Evolutionary conservation across 352 stramenopile genomes (phyloP), one percentile per base, ranked within the genome.

Genomic region (Pythium plurisporium): DNA sequence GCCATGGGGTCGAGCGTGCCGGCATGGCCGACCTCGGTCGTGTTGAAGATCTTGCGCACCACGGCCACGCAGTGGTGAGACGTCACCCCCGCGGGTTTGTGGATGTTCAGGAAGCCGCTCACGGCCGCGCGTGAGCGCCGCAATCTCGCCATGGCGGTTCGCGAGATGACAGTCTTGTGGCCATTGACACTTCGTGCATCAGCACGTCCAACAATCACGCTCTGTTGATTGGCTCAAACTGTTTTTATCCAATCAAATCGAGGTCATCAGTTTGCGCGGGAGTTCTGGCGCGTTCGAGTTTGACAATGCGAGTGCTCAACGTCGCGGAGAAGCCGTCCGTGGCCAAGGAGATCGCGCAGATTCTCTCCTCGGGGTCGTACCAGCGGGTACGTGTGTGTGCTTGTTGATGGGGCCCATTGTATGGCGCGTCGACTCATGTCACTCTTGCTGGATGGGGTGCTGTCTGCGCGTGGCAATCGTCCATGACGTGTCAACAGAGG

Each of bases 241-340:
- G 20, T 25, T 55, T 41, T 61, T 17, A 31, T 17, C 62, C 55
- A 64, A 69, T 69, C 47, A 47, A 62, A 49, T 22, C 12, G 1
- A 4, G 22, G 17, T 12, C 22, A 15, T n/a, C 12, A 22, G 63
- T 69, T 57, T 67, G 61, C n/a, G 55, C 64, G 49, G 53, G 49
- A 55, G 43, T n/a, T 41, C 23, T 45, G 22, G 50, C 41, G 5
- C 29, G 22, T 45, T 27, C 19, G 19, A 54, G 26, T 36, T 54
- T 10, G 3, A 56, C 36, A 5, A 95, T 93, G 86, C 82, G 79
- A 30, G 86, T 93, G 63, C 84, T 99, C 17, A 99, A 99, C 72
- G 97, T 99, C 44, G 97, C 98, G 36, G 98, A 99, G 86, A 99
- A 99, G 81, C 97, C 97, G 41, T 98, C 90, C 15, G 97, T 99